Conservation (phyloP, 805 yeast genomes). For the Cyberlindnera xylosilytica region DNA sequence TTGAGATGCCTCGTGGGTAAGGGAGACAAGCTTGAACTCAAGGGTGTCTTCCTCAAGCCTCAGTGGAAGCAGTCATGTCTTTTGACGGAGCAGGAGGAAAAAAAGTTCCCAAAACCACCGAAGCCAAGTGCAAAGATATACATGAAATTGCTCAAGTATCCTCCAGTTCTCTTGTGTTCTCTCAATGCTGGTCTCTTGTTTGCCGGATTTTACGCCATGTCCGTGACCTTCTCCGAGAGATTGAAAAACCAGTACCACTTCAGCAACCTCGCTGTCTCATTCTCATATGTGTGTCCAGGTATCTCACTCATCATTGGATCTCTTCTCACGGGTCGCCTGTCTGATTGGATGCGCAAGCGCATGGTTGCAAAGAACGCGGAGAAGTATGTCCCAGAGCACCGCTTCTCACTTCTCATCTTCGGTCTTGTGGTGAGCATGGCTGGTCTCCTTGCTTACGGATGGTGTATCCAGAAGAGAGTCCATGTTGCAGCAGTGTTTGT, state of each 20-base stretch:
- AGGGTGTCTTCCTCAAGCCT: constrained; percentile 31
- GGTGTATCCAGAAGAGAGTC: constrained; percentile 42
- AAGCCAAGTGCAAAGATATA: constrained; percentile 39
- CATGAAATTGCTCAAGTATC: constrained; percentile 34
- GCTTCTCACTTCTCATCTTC: constrained; percentile 41
- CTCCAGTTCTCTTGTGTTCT: constrained; percentile 46
- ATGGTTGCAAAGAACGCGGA: constrained; percentile 16
- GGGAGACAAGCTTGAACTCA: constrained; percentile 33
- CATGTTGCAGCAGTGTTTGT: constrained; percentile 40
- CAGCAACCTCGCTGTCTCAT: constrained; percentile 35
- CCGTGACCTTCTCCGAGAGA: constrained; percentile 44
- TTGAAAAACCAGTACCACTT: constrained; percentile 37
- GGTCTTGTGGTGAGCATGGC: constrained; percentile 42
- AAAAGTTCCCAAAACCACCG: constrained; percentile 42
- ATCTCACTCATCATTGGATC: constrained; percentile 47
- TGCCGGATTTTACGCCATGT: constrained; percentile 51
- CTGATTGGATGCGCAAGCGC: constrained; percentile 36
- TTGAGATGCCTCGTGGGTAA: constrained; percentile 59
- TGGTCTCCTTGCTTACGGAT: constrained; percentile 51
- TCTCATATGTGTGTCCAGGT: constrained; percentile 54
- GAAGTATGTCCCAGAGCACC: constrained; percentile 40
- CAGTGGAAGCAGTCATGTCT: constrained; percentile 26
- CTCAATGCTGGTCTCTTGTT: constrained; percentile 48
- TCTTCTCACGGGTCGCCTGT: constrained; percentile 43
- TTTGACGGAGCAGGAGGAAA: constrained; percentile 8